Evolutionary conservation across 768 basidiomycete species (phyloP), one percentile per base, ranked within the genome.

Genomic region (Exsudoporus frostii): DNA sequence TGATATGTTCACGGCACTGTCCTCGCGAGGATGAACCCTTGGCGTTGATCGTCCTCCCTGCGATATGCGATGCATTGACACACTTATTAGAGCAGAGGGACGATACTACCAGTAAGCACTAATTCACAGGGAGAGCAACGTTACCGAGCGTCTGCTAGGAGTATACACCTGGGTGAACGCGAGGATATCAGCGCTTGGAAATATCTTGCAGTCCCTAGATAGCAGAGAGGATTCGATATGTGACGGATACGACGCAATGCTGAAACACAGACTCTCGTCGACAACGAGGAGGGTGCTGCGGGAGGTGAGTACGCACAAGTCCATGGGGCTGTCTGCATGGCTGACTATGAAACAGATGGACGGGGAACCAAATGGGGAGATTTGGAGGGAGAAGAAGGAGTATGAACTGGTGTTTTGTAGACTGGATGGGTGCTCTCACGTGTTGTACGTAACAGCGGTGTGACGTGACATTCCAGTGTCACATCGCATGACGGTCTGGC

Each of bases 1-100:
- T 80, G 34, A 77, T 83, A 33, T 60, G 81, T 30, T 70, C 74
- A n/a, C 72, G 67, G 24, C 67, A 78, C 38, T 76, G 77, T 50
- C 32, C 66, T n/a, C 73, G 66, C 25, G 77, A 79, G 33, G 76
- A 81, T 27, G 79, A 79, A 53, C 69, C 78, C 2, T 68, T 86
- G 24, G 79, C 79, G 10, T 58, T 85, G 41, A 57, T 84, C 27
- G 67, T 78, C 10, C 74, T 74, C 44, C 76, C 81, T 9, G 65
- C 70, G 15, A 65, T 89, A 49, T 87, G 81, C 54, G 56, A 62
- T 30, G 84, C 79, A 11, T 58, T 88, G 48, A 50, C 64, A 3
- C 69, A 64, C 43, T 58, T 87, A 15, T 51, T 76, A 29, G 63
- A 61, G 40, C 45, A 65, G 33, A 53, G 51, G 29, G 63, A 68